Evolutionary conservation across 2,329 filamentous ascomycete genomes (phyloP).

Genomic region (Aspergillus piperis): DNA sequence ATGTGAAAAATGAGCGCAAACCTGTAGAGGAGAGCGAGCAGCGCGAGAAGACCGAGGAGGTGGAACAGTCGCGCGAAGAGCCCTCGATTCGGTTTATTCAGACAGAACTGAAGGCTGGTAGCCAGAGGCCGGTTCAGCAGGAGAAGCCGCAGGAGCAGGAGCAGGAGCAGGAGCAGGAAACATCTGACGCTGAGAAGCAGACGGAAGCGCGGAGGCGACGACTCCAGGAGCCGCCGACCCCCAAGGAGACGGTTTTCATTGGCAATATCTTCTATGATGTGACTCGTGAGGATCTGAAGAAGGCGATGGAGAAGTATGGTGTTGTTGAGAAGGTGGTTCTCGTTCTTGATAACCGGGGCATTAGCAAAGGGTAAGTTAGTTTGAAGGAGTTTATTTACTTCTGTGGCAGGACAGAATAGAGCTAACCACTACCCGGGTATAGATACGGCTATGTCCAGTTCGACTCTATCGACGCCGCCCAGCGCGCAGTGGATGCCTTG

Average conservation of each 20-base stretch:
- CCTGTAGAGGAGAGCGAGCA: neutral
- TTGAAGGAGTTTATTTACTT: too few species aligned
- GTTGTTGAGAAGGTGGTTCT: slow-evolving; percentile 56
- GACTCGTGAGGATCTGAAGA: slow-evolving; percentile 60
- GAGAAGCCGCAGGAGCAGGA: too few species aligned
- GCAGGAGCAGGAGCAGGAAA: too few species aligned
- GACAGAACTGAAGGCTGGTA: neutral
- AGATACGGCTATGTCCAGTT: slow-evolving; percentile 71
- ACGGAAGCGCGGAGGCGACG: too few species aligned
- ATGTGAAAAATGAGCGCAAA: neutral
- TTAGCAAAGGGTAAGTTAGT: slow-evolving; percentile 66
- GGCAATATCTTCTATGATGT: slow-evolving; percentile 72
- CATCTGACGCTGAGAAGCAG: too few species aligned
- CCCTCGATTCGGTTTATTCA: neutral
- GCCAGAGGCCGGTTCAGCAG: too few species aligned
- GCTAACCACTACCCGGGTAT: slow-evolving; percentile 10
- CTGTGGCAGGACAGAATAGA: too few species aligned
- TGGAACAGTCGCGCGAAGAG: neutral
- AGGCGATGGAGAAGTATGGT: slow-evolving; percentile 62
- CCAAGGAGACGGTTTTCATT: slow-evolving; percentile 59
- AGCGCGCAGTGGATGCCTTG: slow-evolving; percentile 58
- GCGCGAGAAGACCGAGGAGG: neutral
- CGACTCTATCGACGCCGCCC: slow-evolving; percentile 54
- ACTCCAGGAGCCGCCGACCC: slow-evolving; percentile 20
- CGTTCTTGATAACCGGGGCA: slow-evolving; percentile 61